Conservation (phyloP, 306 rosid genomes). For the Quercus variabilis region DNA sequence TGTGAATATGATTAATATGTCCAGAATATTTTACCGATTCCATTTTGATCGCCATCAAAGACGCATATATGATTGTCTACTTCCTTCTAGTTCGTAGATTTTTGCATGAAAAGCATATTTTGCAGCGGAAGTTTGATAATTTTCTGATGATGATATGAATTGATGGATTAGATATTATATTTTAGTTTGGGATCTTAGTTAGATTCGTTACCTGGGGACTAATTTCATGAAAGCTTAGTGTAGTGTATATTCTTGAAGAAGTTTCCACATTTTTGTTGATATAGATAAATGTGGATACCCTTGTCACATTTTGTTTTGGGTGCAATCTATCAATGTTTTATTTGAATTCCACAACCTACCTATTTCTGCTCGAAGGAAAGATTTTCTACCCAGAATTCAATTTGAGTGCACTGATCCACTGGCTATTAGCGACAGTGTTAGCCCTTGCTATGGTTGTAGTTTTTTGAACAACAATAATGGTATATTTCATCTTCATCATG, state of each 20-base stretch:
- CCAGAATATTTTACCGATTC: not conserved
- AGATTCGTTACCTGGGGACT: conserved; percentile 3
- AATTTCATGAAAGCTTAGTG: not conserved
- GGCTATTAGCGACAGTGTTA: not conserved
- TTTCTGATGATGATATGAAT: not conserved
- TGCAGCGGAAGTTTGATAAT: too few relatives aligned
- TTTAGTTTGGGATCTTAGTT: conserved; percentile 1
- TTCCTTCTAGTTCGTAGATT: not conserved
- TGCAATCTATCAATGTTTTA: too few relatives aligned
- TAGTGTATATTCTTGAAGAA: not conserved
- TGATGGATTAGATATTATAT: not conserved
- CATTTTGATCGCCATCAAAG: not conserved
- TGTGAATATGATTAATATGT: not conserved
- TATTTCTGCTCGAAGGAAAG: not conserved
- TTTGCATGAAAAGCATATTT: too few relatives aligned
- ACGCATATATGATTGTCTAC: not conserved
- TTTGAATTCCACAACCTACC: too few relatives aligned
- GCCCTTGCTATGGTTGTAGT: not conserved
- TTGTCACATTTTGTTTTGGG: not conserved
- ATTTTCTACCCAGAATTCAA: not conserved
- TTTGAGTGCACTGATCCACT: not conserved
- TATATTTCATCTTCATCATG: not conserved
- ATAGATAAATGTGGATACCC: conserved; percentile 3
- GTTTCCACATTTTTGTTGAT: not conserved
- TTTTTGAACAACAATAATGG: not conserved